phyloP scores from a whole-genome alignment of 2,329 filamentous ascomycete genomes.

The Geoglossum cookeanum region DNA sequence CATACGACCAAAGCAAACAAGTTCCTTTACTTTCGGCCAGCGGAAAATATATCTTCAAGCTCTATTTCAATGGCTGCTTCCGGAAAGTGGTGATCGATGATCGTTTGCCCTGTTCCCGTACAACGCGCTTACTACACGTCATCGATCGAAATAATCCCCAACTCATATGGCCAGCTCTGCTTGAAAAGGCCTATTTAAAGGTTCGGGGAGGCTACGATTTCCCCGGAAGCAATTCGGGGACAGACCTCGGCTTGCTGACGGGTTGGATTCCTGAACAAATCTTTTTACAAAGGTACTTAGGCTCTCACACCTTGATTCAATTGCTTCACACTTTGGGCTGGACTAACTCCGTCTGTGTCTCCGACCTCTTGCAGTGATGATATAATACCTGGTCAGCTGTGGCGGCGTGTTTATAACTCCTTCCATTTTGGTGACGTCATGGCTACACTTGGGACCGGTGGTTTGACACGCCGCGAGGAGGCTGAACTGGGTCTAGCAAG shows the following conservation, averaged over 20 bases:
- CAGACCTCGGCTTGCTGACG: constrained; percentile 78
- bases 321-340: neutral
- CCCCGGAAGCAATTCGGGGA: constrained; percentile 90
- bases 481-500: constrained; percentile 63
- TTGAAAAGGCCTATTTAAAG: constrained; percentile 95
- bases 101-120: constrained; percentile 59
- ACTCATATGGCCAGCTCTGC: constrained; percentile 77
- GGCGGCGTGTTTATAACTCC: constrained; percentile 55
- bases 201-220: constrained; percentile 93
- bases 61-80: constrained; percentile 91
- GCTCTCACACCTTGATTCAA: neutral
- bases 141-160: constrained; percentile 64
- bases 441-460: constrained; percentile 77
- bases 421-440: constrained; percentile 67
- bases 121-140: constrained; percentile 62
- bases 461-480: constrained; percentile 59
- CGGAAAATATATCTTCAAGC: constrained; percentile 78
- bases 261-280: constrained; percentile 96
- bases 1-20: constrained; percentile 41
- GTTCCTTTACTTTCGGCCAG: constrained; percentile 49
- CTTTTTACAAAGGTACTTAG: constrained; percentile 53
- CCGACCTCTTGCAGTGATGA: constrained; percentile 39
- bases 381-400: constrained; percentile 54
- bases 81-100: constrained; percentile 81
- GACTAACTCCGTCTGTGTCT: neutral